These are phyloP conservation scores for Rhizopogon sp. DNA, from an alignment of 768 basidiomycete species.

Conservation along the genomic window DNA sequence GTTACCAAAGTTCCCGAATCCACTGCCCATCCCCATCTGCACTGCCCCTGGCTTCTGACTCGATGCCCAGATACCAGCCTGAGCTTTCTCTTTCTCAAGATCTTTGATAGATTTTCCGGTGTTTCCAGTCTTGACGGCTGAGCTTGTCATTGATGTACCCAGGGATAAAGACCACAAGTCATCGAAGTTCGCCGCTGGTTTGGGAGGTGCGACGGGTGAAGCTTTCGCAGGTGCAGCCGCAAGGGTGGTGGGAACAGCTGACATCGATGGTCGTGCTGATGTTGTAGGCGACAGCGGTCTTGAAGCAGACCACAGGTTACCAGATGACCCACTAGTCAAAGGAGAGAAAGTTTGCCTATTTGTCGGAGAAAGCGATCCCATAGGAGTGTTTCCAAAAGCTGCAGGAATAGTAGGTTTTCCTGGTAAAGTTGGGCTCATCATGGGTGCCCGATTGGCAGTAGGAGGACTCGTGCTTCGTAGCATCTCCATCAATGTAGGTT, in stretches of 20 bases:
- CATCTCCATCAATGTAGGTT: constrained; percentile 44
- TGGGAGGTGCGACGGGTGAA: constrained; percentile 29
- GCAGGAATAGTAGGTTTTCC: constrained; percentile 18
- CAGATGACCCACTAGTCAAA: constrained; percentile 15
- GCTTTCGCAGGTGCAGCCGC: constrained; percentile 18
- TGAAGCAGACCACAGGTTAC: constrained; percentile 16
- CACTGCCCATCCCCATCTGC: constrained; percentile 10
- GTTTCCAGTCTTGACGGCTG: constrained; percentile 30
- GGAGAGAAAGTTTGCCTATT: constrained; percentile 15
- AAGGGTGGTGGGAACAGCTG: constrained; percentile 11
- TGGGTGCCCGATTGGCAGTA: constrained; percentile 15
- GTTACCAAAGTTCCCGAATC: constrained; percentile 32
- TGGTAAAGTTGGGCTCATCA: constrained; percentile 5
- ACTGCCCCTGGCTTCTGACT: constrained; percentile 19
- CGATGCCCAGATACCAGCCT: constrained; percentile 71
- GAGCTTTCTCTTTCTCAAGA: constrained; percentile 82
- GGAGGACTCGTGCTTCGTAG: constrained; percentile 30
- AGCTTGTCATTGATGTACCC: constrained; percentile 33
- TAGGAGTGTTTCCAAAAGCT: constrained; percentile 13
- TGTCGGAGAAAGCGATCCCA: constrained; percentile 24
- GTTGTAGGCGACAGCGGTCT: constrained; percentile 23
- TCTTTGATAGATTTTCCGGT: constrained; percentile 80
- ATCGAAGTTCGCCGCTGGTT: constrained; percentile 63
- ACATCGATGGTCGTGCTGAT: constrained; percentile 6
- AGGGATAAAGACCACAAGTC: constrained; percentile 87